phyloP scores from a whole-genome alignment of 495 filamentous ascomycete genomes.

The Poronia punctata region DNA sequence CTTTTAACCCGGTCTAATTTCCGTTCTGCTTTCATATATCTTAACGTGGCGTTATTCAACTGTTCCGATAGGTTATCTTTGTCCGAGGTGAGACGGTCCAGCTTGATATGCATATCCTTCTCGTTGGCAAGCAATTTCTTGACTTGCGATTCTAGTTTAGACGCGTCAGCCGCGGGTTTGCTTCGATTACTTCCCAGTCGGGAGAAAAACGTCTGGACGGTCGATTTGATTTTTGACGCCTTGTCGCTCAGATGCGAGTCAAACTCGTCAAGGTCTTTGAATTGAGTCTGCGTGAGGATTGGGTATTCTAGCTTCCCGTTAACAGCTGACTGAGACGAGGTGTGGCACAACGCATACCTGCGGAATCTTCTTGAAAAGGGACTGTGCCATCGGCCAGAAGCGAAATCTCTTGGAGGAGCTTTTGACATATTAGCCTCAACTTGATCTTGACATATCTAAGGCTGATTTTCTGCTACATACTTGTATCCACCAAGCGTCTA shows the following conservation, averaged over 20 bases:
- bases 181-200: slow-evolving; percentile 33
- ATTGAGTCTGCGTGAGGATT: slow-evolving; percentile 55
- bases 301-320: slow-evolving; percentile 30
- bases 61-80: slow-evolving; percentile 78
- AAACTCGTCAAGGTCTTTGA: slow-evolving; percentile 65
- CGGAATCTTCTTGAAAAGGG: slow-evolving; percentile 34
- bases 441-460: neutral
- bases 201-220: slow-evolving; percentile 34
- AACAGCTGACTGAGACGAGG: slow-evolving; percentile 29
- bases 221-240: slow-evolving; percentile 38
- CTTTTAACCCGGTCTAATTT: slow-evolving; percentile 84
- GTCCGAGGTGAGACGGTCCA: slow-evolving; percentile 69
- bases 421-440: slow-evolving; percentile 8
- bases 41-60: slow-evolving; percentile 74
- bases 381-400: slow-evolving; percentile 52
- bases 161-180: slow-evolving; percentile 54
- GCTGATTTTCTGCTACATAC: slow-evolving; percentile 44
- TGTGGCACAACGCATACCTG: slow-evolving; percentile 41
- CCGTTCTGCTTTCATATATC: slow-evolving; percentile 92
- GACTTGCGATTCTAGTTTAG: slow-evolving; percentile 65
- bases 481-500: slow-evolving; percentile 90
- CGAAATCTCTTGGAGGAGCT: slow-evolving; percentile 85
- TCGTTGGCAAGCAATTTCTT: slow-evolving; percentile 68
- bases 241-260: slow-evolving; percentile 65
- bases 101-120: slow-evolving; percentile 68